phyloP scores from a whole-genome alignment of 345 rosid genomes.

The Jatropha curcas region DNA sequence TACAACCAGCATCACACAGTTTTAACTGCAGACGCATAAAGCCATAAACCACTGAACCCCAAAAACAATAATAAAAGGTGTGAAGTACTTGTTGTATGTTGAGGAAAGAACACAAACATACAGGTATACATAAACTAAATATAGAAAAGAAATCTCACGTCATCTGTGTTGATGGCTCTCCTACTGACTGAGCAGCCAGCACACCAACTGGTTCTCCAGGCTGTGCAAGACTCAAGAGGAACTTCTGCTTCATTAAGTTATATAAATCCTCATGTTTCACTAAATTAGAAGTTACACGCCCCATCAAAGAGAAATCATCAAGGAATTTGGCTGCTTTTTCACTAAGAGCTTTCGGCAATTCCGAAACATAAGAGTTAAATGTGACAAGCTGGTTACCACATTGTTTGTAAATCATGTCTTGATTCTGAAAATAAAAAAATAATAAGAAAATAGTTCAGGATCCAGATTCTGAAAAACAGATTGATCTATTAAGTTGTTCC shows the following conservation, averaged over 20 bases:
- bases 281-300: conserved; percentile 35
- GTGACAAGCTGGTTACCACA: conserved; percentile 39
- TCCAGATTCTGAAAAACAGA: background rate
- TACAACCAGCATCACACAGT: background rate
- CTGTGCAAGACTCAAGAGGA: conserved; percentile 84
- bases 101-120: conserved; percentile 16
- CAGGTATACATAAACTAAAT: background rate
- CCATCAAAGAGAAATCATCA: conserved; percentile 41
- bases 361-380: conserved; percentile 51
- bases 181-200: conserved; percentile 98
- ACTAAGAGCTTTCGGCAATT: conserved; percentile 63
- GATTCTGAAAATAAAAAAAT: conserved; percentile 56
- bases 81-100: conserved; percentile 7
- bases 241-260: conserved; percentile 67
- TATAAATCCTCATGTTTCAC: conserved; percentile 50
- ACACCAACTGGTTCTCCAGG: conserved; percentile 99
- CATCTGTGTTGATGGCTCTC: conserved; percentile 99
- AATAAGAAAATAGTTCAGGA: background rate
- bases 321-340: conserved; percentile 61
- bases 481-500: background rate
- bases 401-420: conserved; percentile 52
- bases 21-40: background rate
- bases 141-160: conserved; percentile 58
- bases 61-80: background rate
- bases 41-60: background rate